Evolutionary conservation across 371 early-diverging fungal species (phyloP).

Genomic region (Mortierella sp.): DNA sequence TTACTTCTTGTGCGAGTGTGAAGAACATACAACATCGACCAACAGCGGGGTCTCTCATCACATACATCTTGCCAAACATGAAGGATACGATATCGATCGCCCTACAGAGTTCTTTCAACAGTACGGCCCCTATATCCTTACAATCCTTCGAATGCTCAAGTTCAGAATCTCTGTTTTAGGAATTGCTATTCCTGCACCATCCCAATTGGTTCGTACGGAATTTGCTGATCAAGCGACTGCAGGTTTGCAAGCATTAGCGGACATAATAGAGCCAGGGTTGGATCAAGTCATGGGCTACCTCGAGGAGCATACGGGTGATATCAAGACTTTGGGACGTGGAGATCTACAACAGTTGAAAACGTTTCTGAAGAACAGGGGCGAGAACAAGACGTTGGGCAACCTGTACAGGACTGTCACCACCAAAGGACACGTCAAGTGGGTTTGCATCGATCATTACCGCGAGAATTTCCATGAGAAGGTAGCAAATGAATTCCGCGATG

Average conservation of each 20-base stretch:
- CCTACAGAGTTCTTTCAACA: conserved; percentile 23
- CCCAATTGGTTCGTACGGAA: not conserved
- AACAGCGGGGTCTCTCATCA: conserved; percentile 15
- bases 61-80: conserved; percentile 28
- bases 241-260: not conserved
- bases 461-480: not conserved
- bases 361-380: conserved; percentile 15
- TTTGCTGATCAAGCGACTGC: not conserved
- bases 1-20: conserved; percentile 44
- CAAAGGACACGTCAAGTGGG: conserved; percentile 27
- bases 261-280: not conserved
- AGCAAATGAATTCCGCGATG: too few species aligned
- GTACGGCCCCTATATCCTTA: conserved; percentile 21
- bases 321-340: conserved; percentile 11
- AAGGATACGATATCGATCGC: conserved; percentile 21
- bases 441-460: conserved; percentile 26
- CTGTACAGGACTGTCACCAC: conserved; percentile 12
- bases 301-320: not conserved
- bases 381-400: conserved; percentile 3
- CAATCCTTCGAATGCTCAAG: conserved; percentile 32
- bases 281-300: not conserved
- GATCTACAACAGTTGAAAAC: conserved; percentile 17
- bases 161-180: conserved; percentile 23
- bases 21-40: conserved; percentile 22
- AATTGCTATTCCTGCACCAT: conserved; percentile 11